Evolutionary conservation across 495 filamentous ascomycete species (phyloP).

Genomic region (Xylaria scruposa): DNA sequence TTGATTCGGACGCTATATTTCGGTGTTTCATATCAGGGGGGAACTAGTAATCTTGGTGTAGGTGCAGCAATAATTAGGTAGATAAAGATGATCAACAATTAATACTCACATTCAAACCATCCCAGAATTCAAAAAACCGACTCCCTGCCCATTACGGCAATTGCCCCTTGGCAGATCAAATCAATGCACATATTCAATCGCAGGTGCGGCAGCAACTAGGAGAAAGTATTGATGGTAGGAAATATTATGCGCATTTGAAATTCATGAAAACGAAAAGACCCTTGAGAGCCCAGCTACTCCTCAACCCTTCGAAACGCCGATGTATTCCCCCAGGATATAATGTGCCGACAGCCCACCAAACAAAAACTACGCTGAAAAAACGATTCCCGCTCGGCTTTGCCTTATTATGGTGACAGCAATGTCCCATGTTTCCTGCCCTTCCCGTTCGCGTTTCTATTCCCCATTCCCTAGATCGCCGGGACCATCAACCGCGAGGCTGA

Average conservation of each 20-base stretch:
- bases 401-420: not conserved
- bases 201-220: not conserved
- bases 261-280: not conserved
- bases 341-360: slow-evolving; percentile 5
- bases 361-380: slow-evolving; percentile 1
- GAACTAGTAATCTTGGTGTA: not conserved
- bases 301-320: slow-evolving; percentile 19
- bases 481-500: not conserved
- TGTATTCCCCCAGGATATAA: slow-evolving; percentile 25
- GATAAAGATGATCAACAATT: not conserved
- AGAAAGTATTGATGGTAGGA: not conserved
- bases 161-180: not conserved
- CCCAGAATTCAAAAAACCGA: not conserved
- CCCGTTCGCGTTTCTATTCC: not conserved
- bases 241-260: not conserved
- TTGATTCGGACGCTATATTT: not conserved
- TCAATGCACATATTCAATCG: not conserved
- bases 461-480: not conserved
- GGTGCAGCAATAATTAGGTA: not conserved
- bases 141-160: not conserved
- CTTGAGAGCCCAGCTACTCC: slow-evolving; percentile 16
- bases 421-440: not conserved
- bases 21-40: not conserved
- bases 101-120: not conserved
- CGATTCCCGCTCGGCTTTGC: not conserved